A percentile compares a stretch with the other conserved stretches of the same genome.
These are phyloP conservation scores for Amylostereum areolatum DNA, from an alignment of 1,284 basidiomycete species.

Conservation along the genomic window DNA sequence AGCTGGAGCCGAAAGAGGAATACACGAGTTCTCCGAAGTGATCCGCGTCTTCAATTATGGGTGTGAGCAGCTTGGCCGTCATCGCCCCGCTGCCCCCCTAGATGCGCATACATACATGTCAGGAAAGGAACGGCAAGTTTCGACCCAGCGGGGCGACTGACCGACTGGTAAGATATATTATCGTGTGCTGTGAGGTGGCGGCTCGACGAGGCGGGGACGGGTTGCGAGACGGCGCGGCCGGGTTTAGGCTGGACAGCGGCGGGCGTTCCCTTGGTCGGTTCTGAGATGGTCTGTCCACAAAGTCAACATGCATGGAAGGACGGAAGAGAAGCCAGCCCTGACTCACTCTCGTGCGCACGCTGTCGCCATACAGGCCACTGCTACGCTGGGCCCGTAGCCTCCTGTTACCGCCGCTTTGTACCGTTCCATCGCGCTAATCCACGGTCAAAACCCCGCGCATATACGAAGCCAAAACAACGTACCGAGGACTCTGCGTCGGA, in stretches of 20 bases:
- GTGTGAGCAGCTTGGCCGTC: background rate
- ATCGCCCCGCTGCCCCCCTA: no score
- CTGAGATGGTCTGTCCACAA: background rate
- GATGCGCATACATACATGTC: no score
- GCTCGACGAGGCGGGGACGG: background rate
- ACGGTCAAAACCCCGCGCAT: background rate
- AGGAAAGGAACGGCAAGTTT: no score
- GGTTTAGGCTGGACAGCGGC: background rate
- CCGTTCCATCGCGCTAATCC: background rate
- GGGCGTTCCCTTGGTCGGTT: background rate
- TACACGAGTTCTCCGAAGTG: background rate
- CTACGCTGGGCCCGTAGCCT: background rate
- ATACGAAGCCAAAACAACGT: background rate
- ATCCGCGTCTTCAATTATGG: background rate
- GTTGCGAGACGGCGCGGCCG: background rate
- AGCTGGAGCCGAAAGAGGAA: background rate
- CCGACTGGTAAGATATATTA: no score
- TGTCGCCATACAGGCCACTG: no score
- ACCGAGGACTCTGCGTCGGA: background rate
- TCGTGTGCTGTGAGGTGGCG: background rate
- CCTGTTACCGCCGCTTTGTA: background rate
- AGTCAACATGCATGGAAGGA: background rate
- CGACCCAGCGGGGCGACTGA: no score
- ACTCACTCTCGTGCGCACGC: background rate
- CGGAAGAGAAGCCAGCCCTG: background rate